Evolutionary conservation across 306 rosid genomes (phyloP), one percentile per base, ranked within the genome.

Genomic region (Cyclanthera cordifolia): DNA sequence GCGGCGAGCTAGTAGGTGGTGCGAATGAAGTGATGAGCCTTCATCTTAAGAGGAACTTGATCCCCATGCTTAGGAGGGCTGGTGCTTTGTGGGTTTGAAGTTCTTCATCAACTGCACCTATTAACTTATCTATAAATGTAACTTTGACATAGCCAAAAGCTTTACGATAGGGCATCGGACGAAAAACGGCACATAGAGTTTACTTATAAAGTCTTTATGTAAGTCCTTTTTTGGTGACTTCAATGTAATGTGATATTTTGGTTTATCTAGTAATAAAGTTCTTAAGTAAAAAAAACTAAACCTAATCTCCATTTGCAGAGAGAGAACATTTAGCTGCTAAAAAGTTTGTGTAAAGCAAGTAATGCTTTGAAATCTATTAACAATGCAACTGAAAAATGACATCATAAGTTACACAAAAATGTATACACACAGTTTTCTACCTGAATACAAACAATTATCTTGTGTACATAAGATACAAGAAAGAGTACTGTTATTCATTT

Each of bases 11-110:
- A 43, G 81, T 90, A 0, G 99, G 99, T 8, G 97, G 99, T 57
- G 79, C 95, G 65, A 94, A 88, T 77, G 89, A 94, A 73, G 86
- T 94, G 25, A 90, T 90, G 99, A 90, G 84, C 64, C 99, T 86
- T 79, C 99, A 90, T 72, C 95, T 94, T 21, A 81, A 82, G 32
- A 32, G 97, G 4, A 79, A 93, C 80, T 77, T 94, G 56, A 85
- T 88, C 73, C 96, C 99, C 46, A 90, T 94, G 99, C 99, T 94
- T 41, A 85, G 82, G 59, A 79, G 80, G 58, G 99, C 76, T 4
- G 97, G 99, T 4, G 99, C 96, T 65, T 76, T 90, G 13, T 94
- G 99, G 97, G 82, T 94, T 65, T 93, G 79, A 88, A 23, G 34
- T 37, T 57, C 53, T 23, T 61, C 28, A 32, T 7, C 37, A 32